Conservation (phyloP, 352 stramenopile species). For the Phytophthora foliorum region DNA sequence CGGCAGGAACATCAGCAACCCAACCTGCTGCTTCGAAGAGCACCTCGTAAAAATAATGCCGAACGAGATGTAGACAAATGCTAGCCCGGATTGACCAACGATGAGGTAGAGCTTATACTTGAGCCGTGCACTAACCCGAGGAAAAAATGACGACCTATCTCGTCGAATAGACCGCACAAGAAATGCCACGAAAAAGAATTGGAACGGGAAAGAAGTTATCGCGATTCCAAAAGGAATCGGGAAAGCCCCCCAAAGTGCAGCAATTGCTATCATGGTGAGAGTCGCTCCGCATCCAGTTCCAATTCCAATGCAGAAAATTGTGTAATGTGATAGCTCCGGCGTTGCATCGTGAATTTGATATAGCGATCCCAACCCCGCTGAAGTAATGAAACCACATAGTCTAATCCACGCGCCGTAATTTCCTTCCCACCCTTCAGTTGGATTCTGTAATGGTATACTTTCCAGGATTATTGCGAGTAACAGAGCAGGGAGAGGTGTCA, state of each 20-base stretch:
- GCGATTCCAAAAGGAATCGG: slow-evolving; percentile 17
- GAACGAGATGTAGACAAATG: slow-evolving; percentile 7
- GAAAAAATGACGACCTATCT: not conserved
- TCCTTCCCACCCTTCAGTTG: slow-evolving; percentile 13
- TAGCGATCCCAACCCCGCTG: not conserved
- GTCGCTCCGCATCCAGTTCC: slow-evolving; percentile 4
- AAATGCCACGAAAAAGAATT: slow-evolving; percentile 1
- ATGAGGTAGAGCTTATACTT: slow-evolving; percentile 10
- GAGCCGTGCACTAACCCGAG: slow-evolving; percentile 4
- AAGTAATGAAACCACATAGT: not conserved
- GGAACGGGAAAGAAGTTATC: not conserved
- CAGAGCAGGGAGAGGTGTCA: slow-evolving; percentile 1
- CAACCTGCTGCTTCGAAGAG: slow-evolving; percentile 5
- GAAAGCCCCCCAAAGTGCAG: slow-evolving; percentile 7
- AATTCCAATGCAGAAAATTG: not conserved
- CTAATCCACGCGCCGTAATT: slow-evolving; percentile 23
- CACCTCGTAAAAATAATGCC: slow-evolving; percentile 1
- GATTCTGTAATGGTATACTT: slow-evolving; percentile 20
- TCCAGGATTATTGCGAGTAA: slow-evolving; percentile 12
- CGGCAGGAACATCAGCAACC: slow-evolving; percentile 1
- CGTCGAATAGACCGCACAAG: slow-evolving; percentile 4
- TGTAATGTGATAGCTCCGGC: slow-evolving; percentile 1
- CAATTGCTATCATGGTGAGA: not conserved
- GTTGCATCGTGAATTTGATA: slow-evolving; percentile 13
- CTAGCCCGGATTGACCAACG: not conserved